Evolutionary conservation across 805 yeast genomes (phyloP), one percentile per base, ranked within the genome.

Genomic region (Pichia pseudocactophila): DNA sequence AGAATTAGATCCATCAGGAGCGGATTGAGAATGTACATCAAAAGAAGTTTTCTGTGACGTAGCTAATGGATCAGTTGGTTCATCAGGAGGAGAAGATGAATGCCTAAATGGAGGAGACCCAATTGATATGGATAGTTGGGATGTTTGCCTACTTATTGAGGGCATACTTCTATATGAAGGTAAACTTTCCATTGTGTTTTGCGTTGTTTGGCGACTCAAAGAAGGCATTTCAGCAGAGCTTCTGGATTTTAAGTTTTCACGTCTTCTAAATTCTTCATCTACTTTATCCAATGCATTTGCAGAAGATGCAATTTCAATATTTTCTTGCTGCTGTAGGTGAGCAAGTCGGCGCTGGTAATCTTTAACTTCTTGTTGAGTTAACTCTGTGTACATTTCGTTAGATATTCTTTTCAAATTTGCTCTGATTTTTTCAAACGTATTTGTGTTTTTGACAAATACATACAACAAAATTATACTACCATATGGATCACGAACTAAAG

Each of bases 381-480:
- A 25, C 6, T 53, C 51, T 10, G 39, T 41, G 10, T 47, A 49
- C 46, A 56, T n/a, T 57, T 34, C 32, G 15, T 54, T 51, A 4
- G 63, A 53, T 1, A 59, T 47, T 18, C 60, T 56, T 32, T 53
- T 52, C 8, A 72, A 60, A 10, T 65, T 56, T 27, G 49, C 53
- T 58, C 64, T 52, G 13, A 72, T 55, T 16, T 59, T 59, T 32
- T 61, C 63, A 47, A 64, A 71, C 2, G 58, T 50, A 32, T 60
- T 61, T 40, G 61, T 66, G 46, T 71, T 65, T 44, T 68, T 71
- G 15, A 68, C 42, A 3, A 82, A 53, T 0, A 74, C 65, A 52
- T 69, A 78, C 8, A 80, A 53, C 45, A 81, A 59, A 56, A 77
- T 70, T 43, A 78, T 58, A 2, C 81, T 71, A 26, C 76, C 74